Evolutionary conservation across 2,329 filamentous ascomycete species (phyloP), one percentile per base, ranked within the genome.

Genomic region (Sarocladium strictum): DNA sequence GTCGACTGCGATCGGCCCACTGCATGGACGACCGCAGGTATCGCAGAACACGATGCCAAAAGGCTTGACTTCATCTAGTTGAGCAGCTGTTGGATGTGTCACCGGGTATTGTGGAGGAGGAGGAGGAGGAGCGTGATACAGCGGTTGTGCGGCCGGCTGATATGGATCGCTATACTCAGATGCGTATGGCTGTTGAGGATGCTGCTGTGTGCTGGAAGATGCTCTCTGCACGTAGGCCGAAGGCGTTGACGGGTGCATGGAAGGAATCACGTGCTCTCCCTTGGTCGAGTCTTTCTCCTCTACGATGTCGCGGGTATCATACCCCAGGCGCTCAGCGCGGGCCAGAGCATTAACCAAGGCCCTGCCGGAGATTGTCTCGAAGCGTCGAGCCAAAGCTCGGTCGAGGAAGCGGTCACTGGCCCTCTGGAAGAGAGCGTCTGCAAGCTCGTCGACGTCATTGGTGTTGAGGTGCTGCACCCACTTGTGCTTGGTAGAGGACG

Each of bases 291-390:
- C 64, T 37, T 57, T 66, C 51, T 77, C 73, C 29, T 76, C 72
- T 12, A 80, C 67, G 2, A 79, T 68, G 54, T 83, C 80, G 29
- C 69, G 66, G 0, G 70, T 67, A 51, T 81, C 75, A 54, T 83
- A 84, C 2, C 81, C 81, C 0, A 84, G 72, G 2, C 81, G 77
- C 59, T 81, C 78, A 1, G 80, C 79, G 33, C 75, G 70, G 2
- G 80, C 80, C 19, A 84, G 70, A 14, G 79, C 77, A 55, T 83
- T 82, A 53, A 84, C 76, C 2, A 84, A 71, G 14, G 75, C 72
- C 24, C 77, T 73, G 1, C 78, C 79, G 10, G 74, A 72, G 53
- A 84, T 83, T 1, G 77, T 80, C 45, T 72, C 70, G 3, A 84
- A 68, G 0, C 80, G 76, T 54, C 65, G 69, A 17, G 76, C 74